Conservation (phyloP, 768 basidiomycete species). For the Leucosporidium yakuticum region DNA sequence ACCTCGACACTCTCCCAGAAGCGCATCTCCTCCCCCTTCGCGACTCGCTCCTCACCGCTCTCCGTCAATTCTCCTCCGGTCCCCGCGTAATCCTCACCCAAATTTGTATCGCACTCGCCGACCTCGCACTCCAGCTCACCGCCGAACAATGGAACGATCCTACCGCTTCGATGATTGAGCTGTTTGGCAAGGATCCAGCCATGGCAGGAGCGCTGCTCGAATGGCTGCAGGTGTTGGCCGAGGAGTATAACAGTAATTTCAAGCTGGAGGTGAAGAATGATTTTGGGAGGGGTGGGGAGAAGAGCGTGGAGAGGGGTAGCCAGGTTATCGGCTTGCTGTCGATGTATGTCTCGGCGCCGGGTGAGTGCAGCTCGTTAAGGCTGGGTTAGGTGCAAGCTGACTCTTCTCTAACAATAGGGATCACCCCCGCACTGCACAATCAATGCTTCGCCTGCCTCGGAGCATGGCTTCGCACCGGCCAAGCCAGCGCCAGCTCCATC, state of each 20-base stretch:
- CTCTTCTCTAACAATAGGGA: slow-evolving; percentile 55
- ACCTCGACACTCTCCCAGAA: slow-evolving; percentile 77
- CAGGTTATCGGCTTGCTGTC: slow-evolving; percentile 70
- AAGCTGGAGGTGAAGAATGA: slow-evolving; percentile 33
- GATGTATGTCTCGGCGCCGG: slow-evolving; percentile 81
- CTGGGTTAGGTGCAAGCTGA: neutral
- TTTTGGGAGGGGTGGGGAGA: slow-evolving; percentile 25
- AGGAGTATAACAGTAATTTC: slow-evolving; percentile 72
- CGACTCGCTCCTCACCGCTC: slow-evolving; percentile 74
- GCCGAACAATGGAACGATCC: slow-evolving; percentile 69
- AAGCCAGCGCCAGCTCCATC: slow-evolving; percentile 61
- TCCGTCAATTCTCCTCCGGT: slow-evolving; percentile 59
- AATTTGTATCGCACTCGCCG: slow-evolving; percentile 80
- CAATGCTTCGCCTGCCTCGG: slow-evolving; percentile 79
- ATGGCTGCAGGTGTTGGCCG: slow-evolving; percentile 83
- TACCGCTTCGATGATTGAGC: slow-evolving; percentile 71
- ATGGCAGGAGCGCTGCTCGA: slow-evolving; percentile 79
- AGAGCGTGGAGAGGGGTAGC: slow-evolving; percentile 59
- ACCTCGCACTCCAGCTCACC: slow-evolving; percentile 75
- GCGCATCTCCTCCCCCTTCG: slow-evolving; percentile 69
- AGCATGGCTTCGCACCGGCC: slow-evolving; percentile 82
- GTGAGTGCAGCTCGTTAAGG: slow-evolving; percentile 49
- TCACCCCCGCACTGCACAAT: slow-evolving; percentile 67
- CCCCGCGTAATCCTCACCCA: slow-evolving; percentile 83
- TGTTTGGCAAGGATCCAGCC: slow-evolving; percentile 73